These are phyloP conservation scores for Mucor racemosus DNA, from an alignment of 371 early-diverging fungal genomes.

Conservation along the genomic window DNA sequence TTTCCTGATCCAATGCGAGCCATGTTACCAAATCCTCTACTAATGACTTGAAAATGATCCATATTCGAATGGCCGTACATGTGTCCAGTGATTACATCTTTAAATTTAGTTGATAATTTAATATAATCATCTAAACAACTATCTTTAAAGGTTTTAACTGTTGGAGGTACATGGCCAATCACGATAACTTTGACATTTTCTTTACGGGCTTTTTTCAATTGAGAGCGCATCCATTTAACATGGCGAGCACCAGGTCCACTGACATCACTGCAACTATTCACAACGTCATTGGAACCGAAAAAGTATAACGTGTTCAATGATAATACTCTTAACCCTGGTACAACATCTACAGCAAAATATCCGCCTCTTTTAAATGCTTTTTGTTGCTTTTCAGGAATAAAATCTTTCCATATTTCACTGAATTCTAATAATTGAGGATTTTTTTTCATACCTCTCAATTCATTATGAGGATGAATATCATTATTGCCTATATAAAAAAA, in stretches of 20 bases:
- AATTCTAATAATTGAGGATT: constrained; percentile 42
- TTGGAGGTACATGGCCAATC: constrained; percentile 82
- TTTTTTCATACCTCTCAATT: constrained; percentile 49
- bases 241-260: constrained; percentile 68
- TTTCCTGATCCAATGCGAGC: constrained; percentile 1
- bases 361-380: constrained; percentile 67
- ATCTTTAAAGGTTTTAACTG: constrained; percentile 61
- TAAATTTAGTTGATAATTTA: constrained; percentile 55
- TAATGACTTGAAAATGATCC: constrained; percentile 71
- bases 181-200: constrained; percentile 60
- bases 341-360: constrained; percentile 68
- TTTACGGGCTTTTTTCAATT: constrained; percentile 53
- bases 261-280: constrained; percentile 51
- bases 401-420: constrained; percentile 55
- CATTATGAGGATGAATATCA: constrained; percentile 76
- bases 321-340: constrained; percentile 49
- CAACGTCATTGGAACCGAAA: constrained; percentile 68
- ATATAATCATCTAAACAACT: constrained; percentile 66
- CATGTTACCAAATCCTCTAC: constrained; percentile 17
- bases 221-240: constrained; percentile 70
- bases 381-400: constrained; percentile 62
- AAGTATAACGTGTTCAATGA: constrained; percentile 77
- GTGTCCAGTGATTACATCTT: constrained; percentile 68
- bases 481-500: constrained; percentile 67
- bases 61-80: constrained; percentile 80